phyloP scores from a whole-genome alignment of 2,329 filamentous ascomycete species.

The Aureobasidium musti region DNA sequence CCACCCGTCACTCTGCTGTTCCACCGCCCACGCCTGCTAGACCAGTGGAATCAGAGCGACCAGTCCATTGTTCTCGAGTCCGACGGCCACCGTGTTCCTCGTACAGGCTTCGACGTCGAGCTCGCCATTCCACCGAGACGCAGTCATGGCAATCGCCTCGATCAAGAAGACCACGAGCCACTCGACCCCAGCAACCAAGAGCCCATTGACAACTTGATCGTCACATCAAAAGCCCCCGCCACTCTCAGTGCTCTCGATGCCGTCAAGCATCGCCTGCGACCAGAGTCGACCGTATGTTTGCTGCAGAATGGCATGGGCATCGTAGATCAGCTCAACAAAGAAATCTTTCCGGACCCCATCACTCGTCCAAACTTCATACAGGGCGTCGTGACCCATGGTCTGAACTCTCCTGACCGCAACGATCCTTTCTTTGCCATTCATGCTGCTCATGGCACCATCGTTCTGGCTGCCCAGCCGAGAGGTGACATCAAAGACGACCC shows the following conservation, averaged over 20 bases:
- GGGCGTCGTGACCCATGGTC: conserved; percentile 64
- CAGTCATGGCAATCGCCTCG: conserved; percentile 1
- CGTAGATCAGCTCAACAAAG: conserved; percentile 72
- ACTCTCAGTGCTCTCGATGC: conserved; percentile 67
- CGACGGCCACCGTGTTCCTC: conserved; percentile 44
- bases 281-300: conserved; percentile 71
- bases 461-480: conserved; percentile 56
- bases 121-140: conserved; percentile 39
- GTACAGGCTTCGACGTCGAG: conserved; percentile 51
- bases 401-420: conserved; percentile 47
- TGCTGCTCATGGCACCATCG: conserved; percentile 60
- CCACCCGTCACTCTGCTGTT: conserved; percentile 82
- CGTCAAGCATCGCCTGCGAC: conserved; percentile 67
- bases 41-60: conserved; percentile 52
- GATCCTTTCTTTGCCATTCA: conserved; percentile 57
- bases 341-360: conserved; percentile 67
- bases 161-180: not conserved
- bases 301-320: conserved; percentile 81
- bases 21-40: conserved; percentile 54
- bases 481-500: conserved; percentile 34
- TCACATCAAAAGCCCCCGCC: conserved; percentile 72
- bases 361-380: conserved; percentile 74
- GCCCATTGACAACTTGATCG: conserved; percentile 72
- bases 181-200: conserved; percentile 29
- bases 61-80: conserved; percentile 52